Percentiles rank a stretch among this genome's conserved stretches.
Evolutionary conservation across 1,284 basidiomycete genomes (phyloP).

Genomic region (Pseudozyma sp.): DNA sequence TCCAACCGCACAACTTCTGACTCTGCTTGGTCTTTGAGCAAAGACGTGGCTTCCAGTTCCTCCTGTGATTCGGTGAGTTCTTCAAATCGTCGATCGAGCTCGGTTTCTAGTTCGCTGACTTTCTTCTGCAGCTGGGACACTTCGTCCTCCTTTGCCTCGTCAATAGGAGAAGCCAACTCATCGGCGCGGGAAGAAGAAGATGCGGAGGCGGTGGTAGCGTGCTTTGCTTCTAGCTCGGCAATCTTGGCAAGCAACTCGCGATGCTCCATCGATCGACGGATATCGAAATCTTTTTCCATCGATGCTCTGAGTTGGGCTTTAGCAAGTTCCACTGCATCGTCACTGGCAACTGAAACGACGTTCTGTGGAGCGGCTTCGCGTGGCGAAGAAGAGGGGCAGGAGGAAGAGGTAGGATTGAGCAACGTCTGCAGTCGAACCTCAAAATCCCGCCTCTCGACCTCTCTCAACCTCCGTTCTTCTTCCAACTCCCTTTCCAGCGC

Average conservation of each 20-base stretch:
- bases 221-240: constrained; percentile 16
- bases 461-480: constrained; percentile 26
- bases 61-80: constrained; percentile 27
- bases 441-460: constrained; percentile 34
- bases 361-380: no score
- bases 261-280: constrained; percentile 30
- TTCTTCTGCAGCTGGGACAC: background rate
- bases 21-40: constrained; percentile 4
- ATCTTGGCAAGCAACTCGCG: constrained; percentile 9
- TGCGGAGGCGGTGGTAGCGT: constrained; percentile 1
- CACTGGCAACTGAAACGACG: no score
- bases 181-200: no score
- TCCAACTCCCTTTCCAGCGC: constrained; percentile 22
- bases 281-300: constrained; percentile 39
- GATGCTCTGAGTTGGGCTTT: constrained; percentile 25
- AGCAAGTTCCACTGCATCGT: constrained; percentile 11
- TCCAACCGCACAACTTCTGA: constrained; percentile 9
- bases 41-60: constrained; percentile 9
- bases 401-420: background rate
- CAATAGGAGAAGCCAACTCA: background rate
- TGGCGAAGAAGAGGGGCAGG: no score
- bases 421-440: constrained; percentile 32
- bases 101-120: constrained; percentile 17
- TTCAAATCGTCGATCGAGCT: constrained; percentile 31
- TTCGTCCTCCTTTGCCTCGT: background rate